These are phyloP conservation scores for Corylus heterophylla DNA, from an alignment of 306 rosid genomes.

Conservation along the genomic window DNA sequence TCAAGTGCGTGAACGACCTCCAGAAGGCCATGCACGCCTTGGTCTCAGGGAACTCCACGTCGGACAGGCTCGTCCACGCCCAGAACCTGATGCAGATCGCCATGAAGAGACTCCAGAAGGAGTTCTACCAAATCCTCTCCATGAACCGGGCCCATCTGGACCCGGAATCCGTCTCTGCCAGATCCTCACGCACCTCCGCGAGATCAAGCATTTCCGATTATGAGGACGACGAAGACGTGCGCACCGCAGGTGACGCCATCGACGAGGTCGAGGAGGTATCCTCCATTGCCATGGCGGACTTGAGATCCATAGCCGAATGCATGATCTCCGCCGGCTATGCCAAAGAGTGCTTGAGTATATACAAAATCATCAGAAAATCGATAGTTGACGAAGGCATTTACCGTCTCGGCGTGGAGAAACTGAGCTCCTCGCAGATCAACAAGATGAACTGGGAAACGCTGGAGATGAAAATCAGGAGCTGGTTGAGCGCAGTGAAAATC, in stretches of 20 bases:
- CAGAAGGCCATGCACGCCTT: constrained; percentile 67
- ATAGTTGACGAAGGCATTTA: constrained; percentile 70
- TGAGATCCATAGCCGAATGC: constrained; percentile 63
- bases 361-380: constrained; percentile 60
- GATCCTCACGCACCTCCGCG: constrained; percentile 53
- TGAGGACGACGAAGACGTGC: background rate
- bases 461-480: constrained; percentile 48
- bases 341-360: constrained; percentile 63
- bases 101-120: constrained; percentile 72
- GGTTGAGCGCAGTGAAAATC: constrained; percentile 62
- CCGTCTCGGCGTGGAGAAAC: constrained; percentile 51
- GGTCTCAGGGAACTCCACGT: constrained; percentile 35
- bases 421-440: constrained; percentile 45
- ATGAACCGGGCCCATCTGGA: constrained; percentile 56
- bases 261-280: constrained; percentile 59
- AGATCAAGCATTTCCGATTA: constrained; percentile 50
- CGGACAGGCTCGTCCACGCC: constrained; percentile 44
- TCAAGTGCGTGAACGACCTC: constrained; percentile 52
- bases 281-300: constrained; percentile 48
- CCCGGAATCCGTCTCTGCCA: constrained; percentile 52
- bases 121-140: constrained; percentile 68
- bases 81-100: constrained; percentile 66
- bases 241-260: constrained; percentile 40
- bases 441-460: constrained; percentile 60
- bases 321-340: constrained; percentile 79